phyloP scores from a whole-genome alignment of 1,139 yeast species.

The Saccharomyces hybrid region DNA sequence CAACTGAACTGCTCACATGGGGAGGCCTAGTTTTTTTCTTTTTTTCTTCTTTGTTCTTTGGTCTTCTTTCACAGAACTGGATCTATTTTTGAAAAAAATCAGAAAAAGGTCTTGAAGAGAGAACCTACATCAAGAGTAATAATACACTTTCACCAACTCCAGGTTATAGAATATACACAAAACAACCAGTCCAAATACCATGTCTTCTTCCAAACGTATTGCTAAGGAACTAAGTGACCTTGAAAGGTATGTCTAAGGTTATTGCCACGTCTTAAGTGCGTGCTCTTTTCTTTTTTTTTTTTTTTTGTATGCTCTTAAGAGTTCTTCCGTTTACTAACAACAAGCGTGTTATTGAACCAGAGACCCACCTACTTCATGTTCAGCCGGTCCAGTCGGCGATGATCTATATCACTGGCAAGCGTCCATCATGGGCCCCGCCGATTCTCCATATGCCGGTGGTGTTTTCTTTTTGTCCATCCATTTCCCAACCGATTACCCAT shows the following conservation, averaged over 20 bases:
- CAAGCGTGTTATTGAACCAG: slow-evolving; percentile 33
- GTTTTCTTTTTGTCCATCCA: slow-evolving; percentile 85
- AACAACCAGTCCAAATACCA: slow-evolving; percentile 22
- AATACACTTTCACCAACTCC: neutral
- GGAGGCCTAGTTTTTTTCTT: neutral
- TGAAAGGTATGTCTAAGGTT: slow-evolving; percentile 62
- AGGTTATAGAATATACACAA: neutral
- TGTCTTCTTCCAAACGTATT: slow-evolving; percentile 89
- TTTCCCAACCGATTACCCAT: slow-evolving; percentile 92
- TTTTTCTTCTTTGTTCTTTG: neutral
- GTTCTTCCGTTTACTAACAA: neutral
- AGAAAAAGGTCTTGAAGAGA: neutral
- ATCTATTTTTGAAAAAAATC: neutral
- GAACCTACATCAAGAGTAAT: neutral
- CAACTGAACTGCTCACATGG: neutral
- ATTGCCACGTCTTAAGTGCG: neutral
- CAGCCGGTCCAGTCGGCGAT: slow-evolving; percentile 98
- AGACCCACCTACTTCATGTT: slow-evolving; percentile 98
- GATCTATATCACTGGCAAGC: slow-evolving; percentile 96
- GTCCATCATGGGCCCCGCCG: slow-evolving; percentile 92
- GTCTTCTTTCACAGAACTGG: neutral
- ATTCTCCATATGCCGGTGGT: slow-evolving; percentile 90
- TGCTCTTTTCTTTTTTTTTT: neutral
- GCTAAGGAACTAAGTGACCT: slow-evolving; percentile 91
- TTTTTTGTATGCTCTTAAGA: slow-evolving; percentile 1